These are phyloP conservation scores for Oryza meyeriana DNA, from an alignment of 176 grass and related monocot genomes.

Conservation along the genomic window DNA sequence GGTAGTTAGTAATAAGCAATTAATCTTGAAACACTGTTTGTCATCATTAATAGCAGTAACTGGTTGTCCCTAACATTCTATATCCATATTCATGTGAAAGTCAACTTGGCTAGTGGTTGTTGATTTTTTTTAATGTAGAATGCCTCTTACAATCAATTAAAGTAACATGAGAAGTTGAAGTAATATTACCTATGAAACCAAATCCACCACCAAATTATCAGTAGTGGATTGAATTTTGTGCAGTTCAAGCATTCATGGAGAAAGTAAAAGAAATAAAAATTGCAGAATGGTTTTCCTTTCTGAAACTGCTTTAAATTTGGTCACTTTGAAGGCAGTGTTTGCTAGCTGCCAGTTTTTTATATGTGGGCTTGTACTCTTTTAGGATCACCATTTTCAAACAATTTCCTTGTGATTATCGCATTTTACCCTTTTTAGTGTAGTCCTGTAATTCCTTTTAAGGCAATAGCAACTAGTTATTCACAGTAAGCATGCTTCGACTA, in stretches of 20 bases:
- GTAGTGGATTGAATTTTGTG: neutral
- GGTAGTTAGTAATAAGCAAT: neutral
- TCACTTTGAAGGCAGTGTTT: neutral
- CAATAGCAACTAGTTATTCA: neutral
- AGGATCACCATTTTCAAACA: neutral
- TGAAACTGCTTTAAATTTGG: neutral
- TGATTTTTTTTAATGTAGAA: neutral
- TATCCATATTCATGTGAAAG: neutral
- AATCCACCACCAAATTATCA: neutral
- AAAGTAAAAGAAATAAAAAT: neutral
- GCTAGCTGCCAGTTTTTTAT: neutral
- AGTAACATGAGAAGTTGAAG: neutral
- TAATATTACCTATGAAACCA: neutral
- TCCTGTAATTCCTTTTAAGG: neutral
- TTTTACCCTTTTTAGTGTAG: neutral
- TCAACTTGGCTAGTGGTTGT: neutral
- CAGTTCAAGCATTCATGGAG: neutral
- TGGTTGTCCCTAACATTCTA: neutral
- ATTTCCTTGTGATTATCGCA: neutral
- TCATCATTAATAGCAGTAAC: neutral
- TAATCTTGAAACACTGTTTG: neutral
- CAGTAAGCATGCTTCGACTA: slow-evolving; percentile 3
- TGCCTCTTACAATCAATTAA: neutral
- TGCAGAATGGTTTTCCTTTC: neutral
- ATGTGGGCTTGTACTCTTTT: neutral